These are phyloP conservation scores for Aspergillus wentii DNA, from an alignment of 495 filamentous ascomycete genomes.

Conservation along the genomic window DNA sequence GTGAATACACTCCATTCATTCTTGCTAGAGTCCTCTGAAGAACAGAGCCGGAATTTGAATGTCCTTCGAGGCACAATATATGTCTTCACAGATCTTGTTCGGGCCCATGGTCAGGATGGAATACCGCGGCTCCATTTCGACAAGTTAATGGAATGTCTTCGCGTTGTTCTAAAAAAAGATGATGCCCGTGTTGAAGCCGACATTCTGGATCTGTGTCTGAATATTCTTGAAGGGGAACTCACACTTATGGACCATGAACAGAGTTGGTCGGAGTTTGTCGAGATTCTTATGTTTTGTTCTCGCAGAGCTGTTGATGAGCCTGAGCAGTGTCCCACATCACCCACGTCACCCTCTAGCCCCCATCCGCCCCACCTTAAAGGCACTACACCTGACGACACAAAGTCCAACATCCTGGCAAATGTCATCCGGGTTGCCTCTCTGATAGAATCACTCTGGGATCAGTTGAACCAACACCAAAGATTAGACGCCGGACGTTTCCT, in stretches of 20 bases:
- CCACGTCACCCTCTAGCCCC: conserved; percentile 14
- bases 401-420: conserved; percentile 34
- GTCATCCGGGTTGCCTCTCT: conserved; percentile 33
- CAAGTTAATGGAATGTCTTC: conserved; percentile 51
- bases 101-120: conserved; percentile 54
- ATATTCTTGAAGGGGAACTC: conserved; percentile 36
- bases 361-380: conserved; percentile 15
- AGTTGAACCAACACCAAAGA: conserved; percentile 33
- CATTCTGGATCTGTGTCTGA: conserved; percentile 44
- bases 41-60: conserved; percentile 51
- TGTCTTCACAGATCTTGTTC: conserved; percentile 56
- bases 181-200: conserved; percentile 52
- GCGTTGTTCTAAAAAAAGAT: conserved; percentile 47
- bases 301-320: conserved; percentile 41
- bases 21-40: conserved; percentile 45
- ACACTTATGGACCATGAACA: conserved; percentile 26
- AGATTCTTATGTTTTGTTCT: conserved; percentile 63
- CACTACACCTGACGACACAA: conserved; percentile 28
- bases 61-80: conserved; percentile 64
- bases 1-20: conserved; percentile 61
- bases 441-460: conserved; percentile 39
- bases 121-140: conserved; percentile 53
- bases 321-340: conserved; percentile 10
- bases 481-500: conserved; percentile 33
- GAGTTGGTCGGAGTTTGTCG: conserved; percentile 28